Percentiles rank a stretch among this genome's conserved stretches.
These are phyloP conservation scores for Alternaria tenuissima DNA, from an alignment of 2,329 filamentous ascomycete species.

Conservation along the genomic window DNA sequence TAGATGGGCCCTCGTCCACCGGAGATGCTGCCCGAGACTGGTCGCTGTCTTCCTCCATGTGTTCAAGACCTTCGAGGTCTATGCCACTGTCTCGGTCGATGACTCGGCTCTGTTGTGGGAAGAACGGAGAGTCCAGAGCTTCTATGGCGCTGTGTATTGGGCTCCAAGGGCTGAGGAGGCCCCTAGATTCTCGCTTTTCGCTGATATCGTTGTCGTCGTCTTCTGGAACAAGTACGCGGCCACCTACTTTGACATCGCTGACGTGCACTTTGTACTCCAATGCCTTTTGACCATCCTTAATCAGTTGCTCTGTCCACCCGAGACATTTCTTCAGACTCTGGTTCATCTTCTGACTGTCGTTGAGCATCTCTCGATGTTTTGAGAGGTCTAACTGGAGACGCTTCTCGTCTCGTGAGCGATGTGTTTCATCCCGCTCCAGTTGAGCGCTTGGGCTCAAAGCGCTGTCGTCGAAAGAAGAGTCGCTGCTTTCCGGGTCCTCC, in stretches of 20 bases:
- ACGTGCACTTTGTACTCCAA: constrained; percentile 81
- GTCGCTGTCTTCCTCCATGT: constrained; percentile 19
- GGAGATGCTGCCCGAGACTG: constrained; percentile 7
- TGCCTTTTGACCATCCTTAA: constrained; percentile 86
- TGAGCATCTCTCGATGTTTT: constrained; percentile 86
- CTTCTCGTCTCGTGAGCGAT: constrained; percentile 79
- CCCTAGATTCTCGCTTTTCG: constrained; percentile 31
- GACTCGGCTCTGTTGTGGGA: constrained; percentile 27
- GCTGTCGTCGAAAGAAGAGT: constrained; percentile 63
- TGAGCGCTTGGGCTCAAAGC: constrained; percentile 53
- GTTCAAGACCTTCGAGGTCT: constrained; percentile 44
- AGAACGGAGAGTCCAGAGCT: constrained; percentile 30
- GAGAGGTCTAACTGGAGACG: constrained; percentile 84
- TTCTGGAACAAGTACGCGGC: constrained; percentile 76
- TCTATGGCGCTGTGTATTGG: constrained; percentile 36
- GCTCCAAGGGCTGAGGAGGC: constrained; percentile 50
- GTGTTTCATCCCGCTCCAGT: constrained; percentile 55
- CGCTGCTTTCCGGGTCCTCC: constrained; percentile 57
- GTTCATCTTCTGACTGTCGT: constrained; percentile 94
- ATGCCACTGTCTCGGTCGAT: constrained; percentile 51
- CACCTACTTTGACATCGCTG: constrained; percentile 82
- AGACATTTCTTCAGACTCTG: constrained; percentile 90
- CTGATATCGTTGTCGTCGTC: constrained; percentile 64
- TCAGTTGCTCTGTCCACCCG: constrained; percentile 87
- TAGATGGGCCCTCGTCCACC: neutral